These are phyloP conservation scores for Mikania micrantha DNA, from an alignment of 129 eudicot genomes.

Conservation along the genomic window DNA sequence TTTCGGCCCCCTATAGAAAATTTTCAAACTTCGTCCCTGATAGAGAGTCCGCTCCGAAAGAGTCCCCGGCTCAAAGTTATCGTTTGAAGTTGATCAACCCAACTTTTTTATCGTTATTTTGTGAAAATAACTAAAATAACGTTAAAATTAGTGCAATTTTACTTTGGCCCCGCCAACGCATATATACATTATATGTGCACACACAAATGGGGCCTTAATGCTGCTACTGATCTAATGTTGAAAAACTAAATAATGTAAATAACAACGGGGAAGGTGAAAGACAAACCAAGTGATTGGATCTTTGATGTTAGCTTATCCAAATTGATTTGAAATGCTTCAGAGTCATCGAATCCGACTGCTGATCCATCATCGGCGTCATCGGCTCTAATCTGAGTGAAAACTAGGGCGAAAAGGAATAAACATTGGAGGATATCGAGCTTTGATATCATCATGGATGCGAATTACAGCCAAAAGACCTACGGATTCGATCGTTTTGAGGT, in stretches of 20 bases:
- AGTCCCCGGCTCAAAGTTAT: no score
- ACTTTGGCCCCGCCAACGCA: no score
- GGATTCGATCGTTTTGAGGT: not conserved
- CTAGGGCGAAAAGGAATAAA: slow-evolving; percentile 31
- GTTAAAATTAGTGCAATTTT: no score
- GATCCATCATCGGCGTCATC: slow-evolving; percentile 35
- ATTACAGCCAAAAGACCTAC: not conserved
- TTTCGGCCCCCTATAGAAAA: no score
- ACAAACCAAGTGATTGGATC: slow-evolving; percentile 68
- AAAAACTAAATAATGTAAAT: not conserved
- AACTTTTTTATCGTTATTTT: no score
- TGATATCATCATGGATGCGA: slow-evolving; percentile 39
- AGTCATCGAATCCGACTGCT: slow-evolving; percentile 33
- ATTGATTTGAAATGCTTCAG: slow-evolving; percentile 32
- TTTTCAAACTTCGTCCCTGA: no score
- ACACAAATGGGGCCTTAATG: no score
- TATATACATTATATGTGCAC: no score
- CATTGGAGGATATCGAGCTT: slow-evolving; percentile 30
- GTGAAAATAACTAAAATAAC: no score
- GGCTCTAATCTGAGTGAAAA: slow-evolving; percentile 26
- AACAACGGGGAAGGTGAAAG: not conserved
- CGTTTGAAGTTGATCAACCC: no score
- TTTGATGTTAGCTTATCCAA: slow-evolving; percentile 53
- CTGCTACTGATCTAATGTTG: not conserved
- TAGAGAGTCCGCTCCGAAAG: no score